Evolutionary conservation across 2,329 filamentous ascomycete species (phyloP).

Genomic region (Fusarium sp.): DNA sequence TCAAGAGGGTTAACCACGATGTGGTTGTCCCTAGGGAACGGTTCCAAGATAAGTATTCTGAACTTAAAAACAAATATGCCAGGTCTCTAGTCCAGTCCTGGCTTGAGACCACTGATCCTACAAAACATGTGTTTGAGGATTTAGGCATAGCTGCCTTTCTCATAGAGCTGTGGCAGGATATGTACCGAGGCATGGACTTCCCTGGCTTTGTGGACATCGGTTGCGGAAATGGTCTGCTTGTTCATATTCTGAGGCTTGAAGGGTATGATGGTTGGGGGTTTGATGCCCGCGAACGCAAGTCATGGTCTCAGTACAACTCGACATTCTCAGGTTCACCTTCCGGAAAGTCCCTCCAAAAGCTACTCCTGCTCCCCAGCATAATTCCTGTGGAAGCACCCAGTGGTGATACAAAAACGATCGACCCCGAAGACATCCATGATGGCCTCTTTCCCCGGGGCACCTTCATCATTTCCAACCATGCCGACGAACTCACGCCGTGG

Average conservation of each 20-base stretch:
- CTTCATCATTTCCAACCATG: constrained; percentile 97
- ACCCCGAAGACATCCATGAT: constrained; percentile 55
- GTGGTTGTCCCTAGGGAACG: constrained; percentile 78
- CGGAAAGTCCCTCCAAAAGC: constrained; percentile 56
- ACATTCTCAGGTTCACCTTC: constrained; percentile 44
- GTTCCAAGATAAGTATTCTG: constrained; percentile 85
- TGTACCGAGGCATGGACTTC: constrained; percentile 75
- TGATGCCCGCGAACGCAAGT: constrained; percentile 86
- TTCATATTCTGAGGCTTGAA: constrained; percentile 83
- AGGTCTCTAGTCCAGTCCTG: constrained; percentile 76
- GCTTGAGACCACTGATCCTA: constrained; percentile 87
- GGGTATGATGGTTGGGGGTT: constrained; percentile 91
- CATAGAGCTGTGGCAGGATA: constrained; percentile 88
- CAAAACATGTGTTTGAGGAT: constrained; percentile 96
- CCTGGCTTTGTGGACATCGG: constrained; percentile 96
- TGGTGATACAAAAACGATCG: constrained; percentile 25
- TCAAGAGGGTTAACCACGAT: constrained; percentile 88
- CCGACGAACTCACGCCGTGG: constrained; percentile 96
- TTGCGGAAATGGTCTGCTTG: constrained; percentile 92
- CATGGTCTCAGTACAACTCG: constrained; percentile 79
- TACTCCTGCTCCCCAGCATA: constrained; percentile 63
- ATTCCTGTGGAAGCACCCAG: constrained; percentile 43
- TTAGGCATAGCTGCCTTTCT: constrained; percentile 90
- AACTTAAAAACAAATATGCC: constrained; percentile 84
- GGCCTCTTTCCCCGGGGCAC: constrained; percentile 79